phyloP scores from a whole-genome alignment of 2,329 filamentous ascomycete species.

The Helotiales sp. region DNA sequence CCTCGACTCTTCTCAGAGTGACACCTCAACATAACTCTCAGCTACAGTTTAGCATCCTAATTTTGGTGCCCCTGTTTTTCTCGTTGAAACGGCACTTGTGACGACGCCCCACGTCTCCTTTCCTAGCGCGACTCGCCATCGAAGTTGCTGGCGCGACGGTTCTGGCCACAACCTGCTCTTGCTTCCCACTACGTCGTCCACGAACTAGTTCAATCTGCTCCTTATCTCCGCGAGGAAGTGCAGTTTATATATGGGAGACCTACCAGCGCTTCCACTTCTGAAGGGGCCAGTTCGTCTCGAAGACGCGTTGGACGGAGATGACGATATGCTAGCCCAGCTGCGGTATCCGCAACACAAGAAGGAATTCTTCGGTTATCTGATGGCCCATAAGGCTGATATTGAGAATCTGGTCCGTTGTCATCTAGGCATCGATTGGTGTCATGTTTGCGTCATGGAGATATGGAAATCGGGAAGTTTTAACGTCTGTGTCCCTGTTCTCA shows the following conservation, averaged over 20 bases:
- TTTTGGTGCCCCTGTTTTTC: neutral
- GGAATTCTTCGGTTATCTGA: neutral
- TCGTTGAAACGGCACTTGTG: neutral
- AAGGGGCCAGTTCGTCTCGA: constrained; percentile 7
- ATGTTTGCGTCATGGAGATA: constrained; percentile 33
- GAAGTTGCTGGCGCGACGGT: neutral
- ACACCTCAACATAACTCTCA: no score
- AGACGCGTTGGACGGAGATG: constrained; percentile 18
- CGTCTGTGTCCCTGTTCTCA: constrained; percentile 42
- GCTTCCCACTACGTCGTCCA: neutral
- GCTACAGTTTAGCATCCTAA: no score
- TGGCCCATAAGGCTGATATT: neutral
- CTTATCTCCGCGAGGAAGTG: neutral
- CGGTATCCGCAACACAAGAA: neutral
- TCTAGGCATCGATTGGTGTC: constrained; percentile 32
- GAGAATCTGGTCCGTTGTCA: constrained; percentile 26
- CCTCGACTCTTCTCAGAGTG: no score
- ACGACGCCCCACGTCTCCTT: neutral
- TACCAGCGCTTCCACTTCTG: constrained; percentile 15
- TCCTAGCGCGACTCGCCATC: neutral
- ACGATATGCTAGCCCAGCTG: constrained; percentile 27
- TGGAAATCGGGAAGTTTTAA: constrained; percentile 47
- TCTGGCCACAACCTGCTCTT: neutral
- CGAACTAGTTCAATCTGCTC: neutral
- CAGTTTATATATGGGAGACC: neutral